Evolutionary conservation across 2,329 filamentous ascomycete species (phyloP), one percentile per base, ranked within the genome.

Genomic region (Fusarium sp.): DNA sequence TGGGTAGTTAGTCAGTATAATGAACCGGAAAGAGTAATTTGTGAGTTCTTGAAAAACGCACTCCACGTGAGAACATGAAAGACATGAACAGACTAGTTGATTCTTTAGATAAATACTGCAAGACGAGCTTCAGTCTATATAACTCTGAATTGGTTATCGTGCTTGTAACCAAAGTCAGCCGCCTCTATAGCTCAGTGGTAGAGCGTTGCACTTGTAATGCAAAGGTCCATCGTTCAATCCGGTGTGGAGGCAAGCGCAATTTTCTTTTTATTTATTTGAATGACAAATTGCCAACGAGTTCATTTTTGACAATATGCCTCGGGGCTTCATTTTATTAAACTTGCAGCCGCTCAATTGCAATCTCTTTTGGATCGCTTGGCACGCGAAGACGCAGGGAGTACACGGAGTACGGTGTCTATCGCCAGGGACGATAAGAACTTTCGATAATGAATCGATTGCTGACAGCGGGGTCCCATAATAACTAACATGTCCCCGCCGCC

Each of bases 141-240:
- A 0, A 2, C 0, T 0, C 0, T 4, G 7, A 8, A 12, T 52
- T 27, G 13, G 8, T 0, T 0, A 0, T 0, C 4, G 2, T 2
- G 4, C 1, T 5, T 2, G 18, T 5, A 50, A 15, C 33, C 12
- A n/a, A 52, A 38, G 14, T 39, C 14, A 42, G 15, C 27, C 18
- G 63, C 63, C 63, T 65, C 31, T 65, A 65, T 65, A 65, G 63
- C 63, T 65, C 63, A 65, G 63, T 65, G 63, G 63, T 65, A 65
- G 63, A 65, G 63, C 63, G 63, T 65, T 58, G 63, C 63, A 66
- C 63, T 65, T 66, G 63, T 66, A 66, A 66, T 66, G 63, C 63
- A 65, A 66, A 66, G 63, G 63, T 66, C 63, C 63, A 66, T 65
- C 52, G 63, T 66, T 65, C 63, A 66, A 66, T 66, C 63, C 63